A percentile compares a stretch with the other conserved stretches of the same genome.
These are phyloP conservation scores for Melanopsichium pennsylvanicum DNA, from an alignment of 1,284 basidiomycete species.

Conservation along the genomic window DNA sequence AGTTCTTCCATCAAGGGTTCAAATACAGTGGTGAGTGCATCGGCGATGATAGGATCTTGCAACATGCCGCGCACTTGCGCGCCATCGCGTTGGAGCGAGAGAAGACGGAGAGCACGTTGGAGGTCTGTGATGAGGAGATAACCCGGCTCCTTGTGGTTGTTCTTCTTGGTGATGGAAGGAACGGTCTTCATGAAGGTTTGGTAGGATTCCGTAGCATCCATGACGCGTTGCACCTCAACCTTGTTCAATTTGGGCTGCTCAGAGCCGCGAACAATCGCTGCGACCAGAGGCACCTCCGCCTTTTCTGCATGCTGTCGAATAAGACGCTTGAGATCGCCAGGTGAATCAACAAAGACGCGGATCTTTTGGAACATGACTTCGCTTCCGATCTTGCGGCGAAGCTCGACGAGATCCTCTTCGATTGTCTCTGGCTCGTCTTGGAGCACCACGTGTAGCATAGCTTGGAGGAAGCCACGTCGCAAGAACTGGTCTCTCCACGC, in stretches of 20 bases:
- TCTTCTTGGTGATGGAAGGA: conserved; percentile 49
- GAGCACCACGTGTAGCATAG: conserved; percentile 54
- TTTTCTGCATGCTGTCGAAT: conserved; percentile 57
- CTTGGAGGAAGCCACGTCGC: conserved; percentile 51
- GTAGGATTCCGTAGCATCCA: conserved; percentile 55
- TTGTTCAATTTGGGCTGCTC: conserved; percentile 61
- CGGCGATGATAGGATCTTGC: conserved; percentile 52
- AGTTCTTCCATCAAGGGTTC: conserved; percentile 58
- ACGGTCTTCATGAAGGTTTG: conserved; percentile 51
- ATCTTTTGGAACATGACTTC: conserved; percentile 61
- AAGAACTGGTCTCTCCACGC: conserved; percentile 55
- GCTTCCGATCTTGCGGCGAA: conserved; percentile 51
- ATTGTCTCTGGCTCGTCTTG: conserved; percentile 60
- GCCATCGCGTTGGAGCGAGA: conserved; percentile 59
- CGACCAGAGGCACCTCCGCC: conserved; percentile 60
- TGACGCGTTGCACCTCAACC: conserved; percentile 58
- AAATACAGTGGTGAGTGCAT: conserved; percentile 48
- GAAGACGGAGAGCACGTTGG: conserved; percentile 56
- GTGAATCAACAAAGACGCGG: conserved; percentile 53
- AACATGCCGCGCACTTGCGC: conserved; percentile 61
- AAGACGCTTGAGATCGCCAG: conserved; percentile 60
- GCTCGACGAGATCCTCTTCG: conserved; percentile 52
- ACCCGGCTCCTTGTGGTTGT: conserved; percentile 53
- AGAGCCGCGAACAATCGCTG: conserved; percentile 60
- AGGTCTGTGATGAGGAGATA: conserved; percentile 55